phyloP scores from a whole-genome alignment of 768 basidiomycete genomes.

The Psilocybe tampanensis region DNA sequence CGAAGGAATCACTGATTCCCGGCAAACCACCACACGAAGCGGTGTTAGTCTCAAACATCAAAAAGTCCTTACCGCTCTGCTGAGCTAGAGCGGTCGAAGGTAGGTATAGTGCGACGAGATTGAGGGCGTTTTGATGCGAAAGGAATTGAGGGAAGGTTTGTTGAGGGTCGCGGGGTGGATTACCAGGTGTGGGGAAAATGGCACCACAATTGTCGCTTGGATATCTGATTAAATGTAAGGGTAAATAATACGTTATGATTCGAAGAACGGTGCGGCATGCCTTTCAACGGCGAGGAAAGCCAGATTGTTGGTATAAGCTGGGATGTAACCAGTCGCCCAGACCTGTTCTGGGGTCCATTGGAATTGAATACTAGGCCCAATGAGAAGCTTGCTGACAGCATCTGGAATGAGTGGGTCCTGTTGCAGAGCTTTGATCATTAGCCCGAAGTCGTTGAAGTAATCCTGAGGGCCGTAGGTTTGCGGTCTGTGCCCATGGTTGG shows the following conservation, averaged over 20 bases:
- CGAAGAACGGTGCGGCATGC: constrained; percentile 31
- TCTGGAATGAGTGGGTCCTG: constrained; percentile 36
- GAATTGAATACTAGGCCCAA: constrained; percentile 57
- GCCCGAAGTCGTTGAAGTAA: constrained; percentile 58
- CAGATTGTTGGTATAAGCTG: constrained; percentile 39
- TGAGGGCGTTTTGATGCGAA: constrained; percentile 55
- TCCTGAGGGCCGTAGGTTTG: constrained; percentile 40
- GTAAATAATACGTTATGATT: neutral
- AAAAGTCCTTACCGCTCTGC: constrained; percentile 43
- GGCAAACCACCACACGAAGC: constrained; percentile 72
- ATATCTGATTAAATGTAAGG: constrained; percentile 39
- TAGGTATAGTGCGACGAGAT: constrained; percentile 56
- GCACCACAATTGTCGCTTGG: constrained; percentile 59
- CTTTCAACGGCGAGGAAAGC: constrained; percentile 59
- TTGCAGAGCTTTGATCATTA: constrained; percentile 45
- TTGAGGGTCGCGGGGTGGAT: constrained; percentile 45
- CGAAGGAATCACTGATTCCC: constrained; percentile 63
- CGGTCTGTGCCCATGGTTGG: constrained; percentile 39
- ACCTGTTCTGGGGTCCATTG: constrained; percentile 56
- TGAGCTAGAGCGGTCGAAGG: constrained; percentile 48
- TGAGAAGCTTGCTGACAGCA: constrained; percentile 42
- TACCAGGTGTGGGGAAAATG: constrained; percentile 39
- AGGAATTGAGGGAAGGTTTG: constrained; percentile 53
- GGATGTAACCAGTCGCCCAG: constrained; percentile 57
- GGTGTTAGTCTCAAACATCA: constrained; percentile 75